Evolutionary conservation across 345 rosid species (phyloP).

Genomic region (Aegle marmelos): DNA sequence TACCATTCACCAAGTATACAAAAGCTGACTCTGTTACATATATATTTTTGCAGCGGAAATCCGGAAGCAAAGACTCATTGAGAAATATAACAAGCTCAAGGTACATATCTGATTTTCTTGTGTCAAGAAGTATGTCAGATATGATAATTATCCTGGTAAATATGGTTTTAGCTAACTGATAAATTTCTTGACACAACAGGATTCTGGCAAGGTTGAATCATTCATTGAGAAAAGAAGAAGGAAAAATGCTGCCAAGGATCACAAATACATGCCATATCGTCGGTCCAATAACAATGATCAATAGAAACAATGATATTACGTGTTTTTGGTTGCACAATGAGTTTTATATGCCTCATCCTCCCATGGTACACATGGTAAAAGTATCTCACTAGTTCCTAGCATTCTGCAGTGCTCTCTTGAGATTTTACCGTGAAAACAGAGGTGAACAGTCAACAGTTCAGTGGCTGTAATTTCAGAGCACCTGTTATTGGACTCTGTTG

Average conservation of each 20-base stretch:
- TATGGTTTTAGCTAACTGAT: background rate
- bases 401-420: too few relatives aligned
- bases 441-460: background rate
- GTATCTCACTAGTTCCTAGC: too few relatives aligned
- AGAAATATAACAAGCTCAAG: slow-evolving; percentile 40
- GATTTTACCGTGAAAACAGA: background rate
- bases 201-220: slow-evolving; percentile 70
- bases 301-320: slow-evolving; percentile 10
- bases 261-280: slow-evolving; percentile 80
- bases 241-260: slow-evolving; percentile 94
- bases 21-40: slow-evolving; percentile 13
- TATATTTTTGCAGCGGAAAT: slow-evolving; percentile 68
- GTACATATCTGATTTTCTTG: background rate
- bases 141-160: background rate
- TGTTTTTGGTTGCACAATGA: slow-evolving; percentile 5
- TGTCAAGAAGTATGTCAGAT: background rate
- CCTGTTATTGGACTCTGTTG: too few relatives aligned
- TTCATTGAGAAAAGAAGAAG: slow-evolving; percentile 76
- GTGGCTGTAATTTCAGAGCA: background rate
- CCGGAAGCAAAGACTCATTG: slow-evolving; percentile 62
- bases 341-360: background rate
- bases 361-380: background rate
- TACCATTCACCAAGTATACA: background rate
- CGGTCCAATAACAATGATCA: slow-evolving; percentile 35
- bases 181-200: background rate